Evolutionary conservation across 2,329 filamentous ascomycete species (phyloP), one percentile per base, ranked within the genome.

Genomic region (Hyphodiscus sp.): DNA sequence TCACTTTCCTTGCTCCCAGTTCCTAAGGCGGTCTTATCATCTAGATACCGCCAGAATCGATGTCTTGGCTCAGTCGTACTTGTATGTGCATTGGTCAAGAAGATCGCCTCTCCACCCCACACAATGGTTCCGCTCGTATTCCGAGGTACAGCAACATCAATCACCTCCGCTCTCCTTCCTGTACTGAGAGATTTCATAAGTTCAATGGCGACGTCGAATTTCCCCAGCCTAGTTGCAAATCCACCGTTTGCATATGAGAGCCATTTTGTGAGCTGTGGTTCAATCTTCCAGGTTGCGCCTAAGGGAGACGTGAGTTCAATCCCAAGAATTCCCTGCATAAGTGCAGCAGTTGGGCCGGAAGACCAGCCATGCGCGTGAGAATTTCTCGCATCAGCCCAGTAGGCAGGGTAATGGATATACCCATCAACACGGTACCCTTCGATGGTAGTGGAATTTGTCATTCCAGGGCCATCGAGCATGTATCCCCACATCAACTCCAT

Each of bases 401-500:
- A 63, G 2, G 59, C 59, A 2, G 61, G 69, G 52, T 73, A 73
- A 41, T 69, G 67, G 2, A 72, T 50, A 16, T 63, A 65, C 0
- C 71, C 71, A 53, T 72, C 70, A n/a, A 63, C 63, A 2, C 64
- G 59, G 45, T 70, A 66, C 5, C 70, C 70, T 50, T 73, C 70
- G 0, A 68, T 59, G 1, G 71, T 58, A 1, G 71, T 72, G 4
- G 59, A 64, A 7, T 68, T 70, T 4, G 70, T 73, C 64, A 71
- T 70, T 13, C 72, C 58, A 65, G 65, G 47, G 49, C 62, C 43
- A 57, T 76, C 71, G 5, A 81, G 71, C 77, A 81, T 80, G 59
- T 77, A 81, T 0, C 73, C 76, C 76, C 77, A 81, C 62, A 76
- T 71, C 2, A 74, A 56, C 7, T 72, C 63, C 56, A 77, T 75